Evolutionary conservation across 495 filamentous ascomycete species (phyloP).

Genomic region (Pseudomonodictys pantanalensis): DNA sequence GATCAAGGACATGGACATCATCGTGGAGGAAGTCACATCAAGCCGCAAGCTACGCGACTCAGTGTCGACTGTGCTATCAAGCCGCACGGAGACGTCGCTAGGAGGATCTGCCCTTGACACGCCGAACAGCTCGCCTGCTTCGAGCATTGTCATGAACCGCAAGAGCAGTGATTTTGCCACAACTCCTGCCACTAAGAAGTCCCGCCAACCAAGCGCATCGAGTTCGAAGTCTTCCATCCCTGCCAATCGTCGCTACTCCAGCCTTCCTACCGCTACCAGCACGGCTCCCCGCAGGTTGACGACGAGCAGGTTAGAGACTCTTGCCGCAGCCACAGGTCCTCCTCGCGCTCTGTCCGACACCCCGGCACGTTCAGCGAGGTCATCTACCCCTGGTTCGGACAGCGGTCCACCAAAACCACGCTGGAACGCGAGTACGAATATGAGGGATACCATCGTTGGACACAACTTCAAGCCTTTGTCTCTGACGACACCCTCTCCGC

Average conservation of each 20-base stretch:
- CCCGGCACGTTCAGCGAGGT: slow-evolving; percentile 18
- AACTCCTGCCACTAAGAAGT: slow-evolving; percentile 30
- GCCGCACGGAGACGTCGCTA: slow-evolving; percentile 68
- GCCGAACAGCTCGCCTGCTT: slow-evolving; percentile 85
- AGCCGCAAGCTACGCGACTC: slow-evolving; percentile 85
- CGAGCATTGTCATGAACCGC: slow-evolving; percentile 63
- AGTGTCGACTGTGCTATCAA: slow-evolving; percentile 81
- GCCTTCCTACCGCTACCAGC: slow-evolving; percentile 36
- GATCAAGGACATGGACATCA: slow-evolving; percentile 70
- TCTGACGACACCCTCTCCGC: slow-evolving; percentile 60
- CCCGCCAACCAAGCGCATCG: slow-evolving; percentile 33
- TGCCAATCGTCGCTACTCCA: slow-evolving; percentile 33
- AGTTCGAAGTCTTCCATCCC: slow-evolving; percentile 18
- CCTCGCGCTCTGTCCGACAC: slow-evolving; percentile 35
- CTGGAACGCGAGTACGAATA: slow-evolving; percentile 77
- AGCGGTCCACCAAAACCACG: slow-evolving; percentile 59
- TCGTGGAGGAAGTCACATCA: slow-evolving; percentile 70
- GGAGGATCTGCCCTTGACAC: slow-evolving; percentile 71
- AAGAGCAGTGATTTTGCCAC: slow-evolving; percentile 37
- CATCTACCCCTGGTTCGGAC: slow-evolving; percentile 23
- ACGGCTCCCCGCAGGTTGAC: slow-evolving; percentile 44
- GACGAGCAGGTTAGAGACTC: slow-evolving; percentile 31
- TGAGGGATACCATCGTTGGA: slow-evolving; percentile 62
- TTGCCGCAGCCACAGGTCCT: slow-evolving; percentile 29
- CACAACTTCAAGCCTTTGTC: slow-evolving; percentile 67